phyloP scores from a whole-genome alignment of 192 early-diverging fungal genomes.

The Backusella mclennaniae region DNA sequence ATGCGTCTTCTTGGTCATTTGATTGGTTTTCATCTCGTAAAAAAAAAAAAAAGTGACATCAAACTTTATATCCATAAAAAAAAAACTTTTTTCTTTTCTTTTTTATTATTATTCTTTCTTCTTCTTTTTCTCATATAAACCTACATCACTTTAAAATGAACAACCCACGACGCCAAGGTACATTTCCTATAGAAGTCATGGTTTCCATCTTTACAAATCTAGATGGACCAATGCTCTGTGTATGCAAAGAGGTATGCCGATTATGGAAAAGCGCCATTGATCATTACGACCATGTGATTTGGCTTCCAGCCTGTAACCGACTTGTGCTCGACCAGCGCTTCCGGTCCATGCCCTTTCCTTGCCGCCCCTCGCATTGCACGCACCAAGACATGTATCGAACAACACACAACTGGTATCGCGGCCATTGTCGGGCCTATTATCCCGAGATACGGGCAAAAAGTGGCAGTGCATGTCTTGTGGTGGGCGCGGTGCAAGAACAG shows the following conservation, averaged over 20 bases:
- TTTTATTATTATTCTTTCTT: neutral
- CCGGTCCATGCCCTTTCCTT: slow-evolving; percentile 29
- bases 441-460: neutral
- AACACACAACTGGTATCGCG: slow-evolving; percentile 45
- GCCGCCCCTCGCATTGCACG: slow-evolving; percentile 7
- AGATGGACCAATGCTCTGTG: slow-evolving; percentile 28
- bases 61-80: neutral
- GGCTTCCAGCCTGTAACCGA: slow-evolving; percentile 6
- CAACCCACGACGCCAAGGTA: neutral
- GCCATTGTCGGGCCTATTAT: slow-evolving; percentile 36
- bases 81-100: neutral
- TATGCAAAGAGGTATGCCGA: slow-evolving; percentile 23
- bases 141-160: neutral
- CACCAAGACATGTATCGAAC: slow-evolving; percentile 46
- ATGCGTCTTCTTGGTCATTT: neutral
- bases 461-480: neutral
- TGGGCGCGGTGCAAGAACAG: slow-evolving; percentile 32
- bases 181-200: slow-evolving; percentile 30
- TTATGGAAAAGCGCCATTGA: slow-evolving; percentile 25
- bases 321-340: slow-evolving; percentile 21
- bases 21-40: neutral
- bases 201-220: slow-evolving; percentile 30
- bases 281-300: slow-evolving; percentile 33
- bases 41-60: neutral
- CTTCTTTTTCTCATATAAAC: neutral